Conservation (phyloP, 495 filamentous ascomycete genomes). For the Penicillium dipodomyicola region DNA sequence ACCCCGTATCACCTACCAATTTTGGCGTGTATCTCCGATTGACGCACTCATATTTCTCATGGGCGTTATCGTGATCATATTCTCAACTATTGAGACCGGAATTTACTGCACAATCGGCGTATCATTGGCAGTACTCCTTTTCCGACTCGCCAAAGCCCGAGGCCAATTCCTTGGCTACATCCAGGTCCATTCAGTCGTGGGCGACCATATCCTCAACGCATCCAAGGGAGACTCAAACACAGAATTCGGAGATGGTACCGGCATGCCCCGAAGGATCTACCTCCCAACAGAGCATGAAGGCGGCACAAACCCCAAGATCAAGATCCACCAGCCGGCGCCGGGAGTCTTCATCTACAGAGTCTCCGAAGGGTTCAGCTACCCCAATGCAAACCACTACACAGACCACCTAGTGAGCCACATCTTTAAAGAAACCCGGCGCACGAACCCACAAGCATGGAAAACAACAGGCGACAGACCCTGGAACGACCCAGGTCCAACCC, state of each 20-base stretch:
- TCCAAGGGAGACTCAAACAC: constrained; percentile 33
- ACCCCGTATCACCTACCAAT: constrained; percentile 86
- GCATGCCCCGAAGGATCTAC: constrained; percentile 57
- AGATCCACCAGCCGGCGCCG: constrained; percentile 73
- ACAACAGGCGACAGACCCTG: constrained; percentile 81
- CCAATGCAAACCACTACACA: constrained; percentile 83
- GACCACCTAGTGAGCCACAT: constrained; percentile 73
- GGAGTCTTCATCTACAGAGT: constrained; percentile 95
- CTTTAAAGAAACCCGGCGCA: constrained; percentile 69
- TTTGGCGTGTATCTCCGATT: constrained; percentile 88
- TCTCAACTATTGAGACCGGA: constrained; percentile 81
- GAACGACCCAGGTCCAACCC: constrained; percentile 84
- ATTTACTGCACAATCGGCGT: constrained; percentile 78
- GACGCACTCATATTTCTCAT: constrained; percentile 90
- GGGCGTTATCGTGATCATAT: constrained; percentile 86
- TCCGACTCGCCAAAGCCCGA: constrained; percentile 73
- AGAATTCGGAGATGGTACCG: constrained; percentile 39
- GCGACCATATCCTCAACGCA: constrained; percentile 63
- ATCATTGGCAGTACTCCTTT: constrained; percentile 71
- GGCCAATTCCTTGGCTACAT: constrained; percentile 84
- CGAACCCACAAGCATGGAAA: constrained; percentile 58
- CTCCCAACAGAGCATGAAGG: constrained; percentile 78
- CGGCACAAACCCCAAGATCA: constrained; percentile 81
- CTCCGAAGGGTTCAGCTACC: constrained; percentile 91
- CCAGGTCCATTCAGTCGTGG: constrained; percentile 78